These are phyloP conservation scores for Phytophthora hybrid DNA, from an alignment of 352 stramenopile genomes.

Conservation along the genomic window DNA sequence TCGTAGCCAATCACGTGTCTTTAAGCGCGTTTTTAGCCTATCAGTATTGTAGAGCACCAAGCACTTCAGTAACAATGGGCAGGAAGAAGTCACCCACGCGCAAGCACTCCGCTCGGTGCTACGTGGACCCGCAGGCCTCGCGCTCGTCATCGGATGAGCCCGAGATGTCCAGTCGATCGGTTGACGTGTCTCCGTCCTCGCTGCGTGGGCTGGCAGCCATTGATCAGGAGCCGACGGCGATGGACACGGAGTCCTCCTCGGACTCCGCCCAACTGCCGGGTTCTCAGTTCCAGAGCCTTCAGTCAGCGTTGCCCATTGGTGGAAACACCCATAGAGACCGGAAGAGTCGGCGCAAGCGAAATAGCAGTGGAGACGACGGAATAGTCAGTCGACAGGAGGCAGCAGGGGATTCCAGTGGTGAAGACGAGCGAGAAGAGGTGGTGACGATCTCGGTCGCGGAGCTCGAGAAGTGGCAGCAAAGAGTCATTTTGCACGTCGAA, in stretches of 20 bases:
- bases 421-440: conserved; percentile 27
- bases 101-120: conserved; percentile 34
- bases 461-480: conserved; percentile 72
- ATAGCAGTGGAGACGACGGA: conserved; percentile 28
- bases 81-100: conserved; percentile 49
- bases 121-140: conserved; percentile 13
- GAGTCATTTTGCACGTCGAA: conserved; percentile 65
- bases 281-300: conserved; percentile 6
- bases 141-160: conserved; percentile 7
- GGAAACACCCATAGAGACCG: conserved; percentile 2
- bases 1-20: conserved; percentile 17
- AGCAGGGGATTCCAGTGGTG: conserved; percentile 11
- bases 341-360: conserved; percentile 32
- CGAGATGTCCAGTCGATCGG: conserved; percentile 4
- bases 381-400: conserved; percentile 2
- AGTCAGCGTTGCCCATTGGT: conserved; percentile 13
- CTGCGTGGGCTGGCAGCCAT: conserved; percentile 14
- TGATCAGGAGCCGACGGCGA: conserved; percentile 26
- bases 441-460: conserved; percentile 62
- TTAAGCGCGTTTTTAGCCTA: conserved; percentile 10
- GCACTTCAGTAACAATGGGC: conserved; percentile 28
- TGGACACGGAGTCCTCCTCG: conserved; percentile 20
- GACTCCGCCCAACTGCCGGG: conserved; percentile 14
- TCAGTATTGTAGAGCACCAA: background rate
- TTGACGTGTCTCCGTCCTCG: conserved; percentile 19